Evolutionary conservation across 352 stramenopile species (phyloP), one percentile per base, ranked within the genome.

Genomic region (Elongisporangium prolatum): DNA sequence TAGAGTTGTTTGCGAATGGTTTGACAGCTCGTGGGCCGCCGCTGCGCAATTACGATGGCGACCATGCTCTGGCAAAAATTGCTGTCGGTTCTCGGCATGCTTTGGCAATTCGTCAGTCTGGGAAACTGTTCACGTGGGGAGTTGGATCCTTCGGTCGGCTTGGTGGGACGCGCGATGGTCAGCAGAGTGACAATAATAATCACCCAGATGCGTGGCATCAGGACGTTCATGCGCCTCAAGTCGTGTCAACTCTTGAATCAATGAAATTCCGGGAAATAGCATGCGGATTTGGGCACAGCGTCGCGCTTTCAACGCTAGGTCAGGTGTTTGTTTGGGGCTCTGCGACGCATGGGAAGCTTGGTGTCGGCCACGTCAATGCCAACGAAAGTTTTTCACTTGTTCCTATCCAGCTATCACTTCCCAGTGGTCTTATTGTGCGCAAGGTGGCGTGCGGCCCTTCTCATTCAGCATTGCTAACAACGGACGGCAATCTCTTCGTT

Each of bases 321-420:
- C 67, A 80, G n/a, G 72, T 93, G n/a, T 91, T 82, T 22, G 71
- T 71, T 0, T 93, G 84, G 84, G 84, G 84, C 0, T 91, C 84
- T 17, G 75, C 76, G 2, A 88, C 75, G 4, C 77, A 84, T 38
- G 84, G 84, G 1, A 93, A 93, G 49, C 71, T 93, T 22, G 84
- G 84, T 2, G 66, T 93, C 13, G 81, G 81, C 0, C 48, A 58
- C 0, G 59, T 88, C 1, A 57, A 56, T 50, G 67, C 56, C 7
- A 60, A 69, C 20, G 84, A 91, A 20, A 87, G 81, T 56, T 93
- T 93, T 61, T 84, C 81, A 4, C 21, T 93, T 7, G 48, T 60
- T 8, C 84, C 84, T 1, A 65, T 93, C 9, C 64, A 57, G 1
- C 51, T 88, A 1, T 38, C 65, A 3, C 61, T 60, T 14, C 64